Conservation (phyloP, 225 moss, liverwort and hornwort species). For the Sphagnum contortum region DNA sequence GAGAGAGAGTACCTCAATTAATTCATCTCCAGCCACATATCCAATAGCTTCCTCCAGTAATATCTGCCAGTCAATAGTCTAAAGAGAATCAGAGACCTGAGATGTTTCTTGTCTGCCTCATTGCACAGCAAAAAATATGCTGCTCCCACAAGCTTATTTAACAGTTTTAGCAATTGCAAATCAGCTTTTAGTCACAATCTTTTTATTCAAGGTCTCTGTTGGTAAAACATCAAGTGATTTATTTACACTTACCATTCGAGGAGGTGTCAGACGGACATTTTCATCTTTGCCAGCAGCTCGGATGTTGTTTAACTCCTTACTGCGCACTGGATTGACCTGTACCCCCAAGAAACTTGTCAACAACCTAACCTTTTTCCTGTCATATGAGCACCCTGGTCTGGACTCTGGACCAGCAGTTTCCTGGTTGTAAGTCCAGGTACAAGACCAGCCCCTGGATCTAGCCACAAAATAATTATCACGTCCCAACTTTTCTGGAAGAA, state of each 20-base stretch:
- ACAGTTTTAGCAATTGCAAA: no score
- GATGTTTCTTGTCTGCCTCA: no score
- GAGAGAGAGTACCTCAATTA: conserved; percentile 50
- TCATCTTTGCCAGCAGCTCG: conserved; percentile 94
- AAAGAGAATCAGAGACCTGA: background rate
- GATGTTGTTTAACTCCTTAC: conserved; percentile 78
- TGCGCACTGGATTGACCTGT: conserved; percentile 18
- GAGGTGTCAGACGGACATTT: conserved; percentile 85
- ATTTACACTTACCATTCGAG: conserved; percentile 46
- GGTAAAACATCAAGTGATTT: no score
- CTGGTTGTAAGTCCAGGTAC: no score
- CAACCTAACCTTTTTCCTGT: no score
- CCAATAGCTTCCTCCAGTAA: conserved; percentile 92
- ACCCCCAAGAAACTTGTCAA: conserved; percentile 17
- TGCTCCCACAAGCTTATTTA: no score
- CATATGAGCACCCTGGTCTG: background rate
- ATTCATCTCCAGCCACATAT: conserved; percentile 79
- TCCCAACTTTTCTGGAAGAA: no score
- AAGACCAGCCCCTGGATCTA: no score
- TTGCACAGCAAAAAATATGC: background rate
- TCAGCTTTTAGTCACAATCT: no score
- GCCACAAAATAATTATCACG: no score
- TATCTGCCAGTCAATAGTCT: conserved; percentile 18
- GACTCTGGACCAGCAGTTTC: no score
- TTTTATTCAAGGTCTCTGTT: no score